Conservation (phyloP, 2,329 filamentous ascomycete species). For the Simplicillium sp. region DNA sequence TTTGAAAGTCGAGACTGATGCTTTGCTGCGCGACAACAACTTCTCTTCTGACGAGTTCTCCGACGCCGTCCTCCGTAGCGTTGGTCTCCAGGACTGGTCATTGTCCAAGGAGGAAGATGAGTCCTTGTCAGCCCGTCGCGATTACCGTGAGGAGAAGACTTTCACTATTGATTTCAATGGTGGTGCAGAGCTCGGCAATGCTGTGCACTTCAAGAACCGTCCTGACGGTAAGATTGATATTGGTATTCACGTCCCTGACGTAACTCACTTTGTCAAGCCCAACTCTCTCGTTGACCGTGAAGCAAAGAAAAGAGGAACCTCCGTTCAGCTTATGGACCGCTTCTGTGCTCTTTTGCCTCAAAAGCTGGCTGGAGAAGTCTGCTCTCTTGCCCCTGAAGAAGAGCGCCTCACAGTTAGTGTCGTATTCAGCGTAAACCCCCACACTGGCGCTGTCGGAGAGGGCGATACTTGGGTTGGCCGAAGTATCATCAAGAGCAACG, state of each 20-base stretch:
- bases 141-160: constrained; percentile 79
- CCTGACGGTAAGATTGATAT: constrained; percentile 83
- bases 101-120: constrained; percentile 74
- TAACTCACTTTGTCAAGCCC: constrained; percentile 92
- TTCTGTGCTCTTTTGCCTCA: constrained; percentile 80
- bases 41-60: constrained; percentile 97
- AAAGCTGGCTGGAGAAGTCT: constrained; percentile 77
- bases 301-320: constrained; percentile 94
- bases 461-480: constrained; percentile 92
- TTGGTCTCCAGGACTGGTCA: constrained; percentile 87
- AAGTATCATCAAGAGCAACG: constrained; percentile 83
- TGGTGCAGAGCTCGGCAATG: constrained; percentile 81
- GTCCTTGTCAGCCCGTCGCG: constrained; percentile 64
- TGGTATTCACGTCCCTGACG: constrained; percentile 88
- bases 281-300: constrained; percentile 94
- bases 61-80: constrained; percentile 87
- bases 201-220: constrained; percentile 80
- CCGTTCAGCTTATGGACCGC: constrained; percentile 88
- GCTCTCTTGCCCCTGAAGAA: constrained; percentile 77
- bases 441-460: constrained; percentile 69
- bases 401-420: constrained; percentile 88
- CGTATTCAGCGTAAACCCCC: constrained; percentile 80
- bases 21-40: constrained; percentile 95
- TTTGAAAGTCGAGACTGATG: constrained; percentile 94
- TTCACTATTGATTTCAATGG: constrained; percentile 92